Percentiles rank a stretch among this genome's conserved stretches.
Evolutionary conservation across 768 basidiomycete species (phyloP).

Genomic region (Boletus tylopilopsis): DNA sequence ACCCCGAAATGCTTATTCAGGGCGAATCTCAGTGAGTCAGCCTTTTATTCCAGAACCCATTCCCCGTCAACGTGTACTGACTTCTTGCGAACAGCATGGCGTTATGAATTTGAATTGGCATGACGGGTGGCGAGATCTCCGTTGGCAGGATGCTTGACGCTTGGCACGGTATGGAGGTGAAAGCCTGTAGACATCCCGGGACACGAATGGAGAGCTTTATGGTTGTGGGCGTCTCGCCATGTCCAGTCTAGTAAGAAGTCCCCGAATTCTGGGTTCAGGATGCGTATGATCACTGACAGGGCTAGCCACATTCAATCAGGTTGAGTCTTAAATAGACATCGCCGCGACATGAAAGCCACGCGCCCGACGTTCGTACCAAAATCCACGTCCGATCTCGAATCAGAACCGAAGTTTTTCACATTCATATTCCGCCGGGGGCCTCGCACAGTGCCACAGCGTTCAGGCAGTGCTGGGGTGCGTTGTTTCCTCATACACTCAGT

Average conservation of each 20-base stretch:
- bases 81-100: not conserved
- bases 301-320: no score
- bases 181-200: no score
- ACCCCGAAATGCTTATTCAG: not conserved
- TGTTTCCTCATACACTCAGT: no score
- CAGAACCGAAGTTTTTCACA: no score
- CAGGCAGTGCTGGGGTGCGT: not conserved
- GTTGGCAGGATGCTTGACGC: not conserved
- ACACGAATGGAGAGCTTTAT: no score
- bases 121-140: not conserved
- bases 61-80: not conserved
- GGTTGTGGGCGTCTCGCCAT: no score
- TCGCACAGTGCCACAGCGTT: not conserved
- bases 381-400: not conserved
- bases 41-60: not conserved
- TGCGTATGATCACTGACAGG: no score
- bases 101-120: constrained; percentile 20
- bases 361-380: not conserved
- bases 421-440: not conserved
- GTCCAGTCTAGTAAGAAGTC: no score
- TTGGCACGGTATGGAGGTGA: not conserved
- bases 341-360: not conserved
- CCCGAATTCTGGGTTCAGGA: no score
- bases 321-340: no score
- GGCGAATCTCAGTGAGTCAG: not conserved